Base-by-base conservation (phyloP, 2,329 filamentous ascomycete species). In the Colletotrichum sp. region DNA sequence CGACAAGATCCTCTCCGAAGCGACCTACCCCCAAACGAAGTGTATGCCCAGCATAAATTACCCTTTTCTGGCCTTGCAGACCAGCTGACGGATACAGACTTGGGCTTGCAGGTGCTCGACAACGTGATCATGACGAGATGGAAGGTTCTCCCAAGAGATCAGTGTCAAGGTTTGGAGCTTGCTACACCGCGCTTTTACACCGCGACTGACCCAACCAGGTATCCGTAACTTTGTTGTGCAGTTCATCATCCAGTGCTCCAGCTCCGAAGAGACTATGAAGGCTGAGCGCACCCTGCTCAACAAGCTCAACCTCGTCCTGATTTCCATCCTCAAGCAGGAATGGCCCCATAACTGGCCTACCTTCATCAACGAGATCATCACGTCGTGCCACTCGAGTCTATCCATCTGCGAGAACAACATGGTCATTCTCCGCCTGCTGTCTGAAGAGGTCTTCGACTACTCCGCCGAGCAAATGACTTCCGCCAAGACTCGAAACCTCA, bases 391-490 rank as follows among this genome's bases (percentile, higher is more conserved):
- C 84, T 96, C 95, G 80, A 98, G 95, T 86, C 89, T 99, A 70
- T 97, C 96, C 49, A 98, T 99, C 81, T 99, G 98, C 91, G 97
- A 99, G 88, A 99, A 99, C 89, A 99, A 99, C 90, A 99, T 99
- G 97, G 96, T 95, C 79, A 99, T 99, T 81, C 91, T 99, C 80
- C 94, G 97, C 76, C 89, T 99, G 81, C 91, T 99, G 62, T 99
- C 97, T 8, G 97, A 99, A 85, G 97, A 99, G 85, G 96, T 99
- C 49, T 99, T 99, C 83, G 97, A 99, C 88, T 99, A 98, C 86
- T 99, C 97, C 2, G 95, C 96, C 78, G 97, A 99, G 83, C 95
- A 98, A 85, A 98, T 99, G 96, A 99, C 97, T n/a, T 98, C 96
- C 49, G 92, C 94, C 75, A 99, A 99, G 89, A 98, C 96, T 55